Evolutionary conservation across 2,329 filamentous ascomycete species (phyloP), one percentile per base, ranked within the genome.

Genomic region (Diplocarpon rosae): DNA sequence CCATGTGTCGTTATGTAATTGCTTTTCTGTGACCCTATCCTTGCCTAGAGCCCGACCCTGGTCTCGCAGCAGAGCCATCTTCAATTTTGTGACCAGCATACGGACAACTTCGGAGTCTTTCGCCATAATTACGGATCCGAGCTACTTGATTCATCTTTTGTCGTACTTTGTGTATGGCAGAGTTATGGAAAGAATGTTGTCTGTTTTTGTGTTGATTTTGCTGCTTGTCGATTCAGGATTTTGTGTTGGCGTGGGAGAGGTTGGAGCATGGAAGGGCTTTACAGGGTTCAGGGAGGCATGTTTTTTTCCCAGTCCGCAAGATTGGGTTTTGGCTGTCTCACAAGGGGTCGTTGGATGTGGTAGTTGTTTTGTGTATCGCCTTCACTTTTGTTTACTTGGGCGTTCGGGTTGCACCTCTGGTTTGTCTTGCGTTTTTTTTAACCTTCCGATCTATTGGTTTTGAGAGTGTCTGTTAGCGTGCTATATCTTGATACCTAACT

Each of bases 221-320:
- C 44, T 36, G 37, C 34, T 39, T 42, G 45, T 28, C 27, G 14
- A 28, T n/a, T 24, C 17, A 14, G 20, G 33, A 63, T 55, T 62
- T 54, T 61, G 52, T 45, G 17, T 36, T 35, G 38, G 44, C 52
- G 42, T 50, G 43, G 36, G 30, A 17, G n/a, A 30, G 35, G 34
- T 34, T 33, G 39, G 36, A 33, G 35, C 41, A 31, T 35, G 41
- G 45, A 46, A 14, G 36, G 32, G 30, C 31, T 29, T 37, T 40
- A 59, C 51, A 45, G 14, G 14, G 33, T 55, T 65, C 63, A 61
- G 63, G 52, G 62, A 55, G 62, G 60, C 61, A 66, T 63, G 63
- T 56, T 61, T 67, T 67, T 66, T 68, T 64, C 63, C 64, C 64
- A 60, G 60, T 61, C 58, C 52, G 42, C 39, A 54, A 50, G 49